A percentile compares a stretch with the other conserved stretches of the same genome.
These are phyloP conservation scores for Polyplosphaeria fusca DNA, from an alignment of 495 filamentous ascomycete species.

Conservation along the genomic window DNA sequence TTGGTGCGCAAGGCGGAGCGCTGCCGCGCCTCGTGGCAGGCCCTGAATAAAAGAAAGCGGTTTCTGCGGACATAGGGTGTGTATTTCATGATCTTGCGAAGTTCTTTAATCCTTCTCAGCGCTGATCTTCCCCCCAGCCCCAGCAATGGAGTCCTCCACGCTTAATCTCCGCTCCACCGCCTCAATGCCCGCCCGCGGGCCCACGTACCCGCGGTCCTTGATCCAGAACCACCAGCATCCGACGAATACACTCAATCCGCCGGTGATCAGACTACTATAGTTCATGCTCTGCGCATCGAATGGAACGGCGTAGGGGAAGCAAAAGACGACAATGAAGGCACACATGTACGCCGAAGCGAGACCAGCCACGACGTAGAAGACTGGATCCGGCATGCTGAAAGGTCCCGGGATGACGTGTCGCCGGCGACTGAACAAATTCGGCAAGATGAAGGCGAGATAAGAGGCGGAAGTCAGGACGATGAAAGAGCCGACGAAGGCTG, in stretches of 20 bases:
- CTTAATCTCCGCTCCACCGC: slow-evolving; percentile 8
- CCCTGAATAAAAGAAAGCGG: too few relatives aligned
- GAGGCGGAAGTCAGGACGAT: slow-evolving; percentile 70
- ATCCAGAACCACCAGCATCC: slow-evolving; percentile 31
- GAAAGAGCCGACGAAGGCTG: slow-evolving; percentile 69
- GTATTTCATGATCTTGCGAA: not conserved
- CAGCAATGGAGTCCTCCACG: slow-evolving; percentile 1
- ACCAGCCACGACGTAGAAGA: slow-evolving; percentile 60
- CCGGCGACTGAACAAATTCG: slow-evolving; percentile 65
- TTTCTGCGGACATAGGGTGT: too few relatives aligned
- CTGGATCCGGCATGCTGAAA: slow-evolving; percentile 62
- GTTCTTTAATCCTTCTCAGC: not conserved
- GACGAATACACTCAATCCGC: slow-evolving; percentile 34
- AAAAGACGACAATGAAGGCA: slow-evolving; percentile 70
- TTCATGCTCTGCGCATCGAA: slow-evolving; percentile 38
- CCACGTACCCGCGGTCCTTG: slow-evolving; percentile 33
- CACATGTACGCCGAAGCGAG: slow-evolving; percentile 62
- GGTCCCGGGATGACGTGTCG: slow-evolving; percentile 61
- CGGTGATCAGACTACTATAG: slow-evolving; percentile 34
- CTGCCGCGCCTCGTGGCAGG: too few relatives aligned
- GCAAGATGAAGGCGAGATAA: slow-evolving; percentile 73
- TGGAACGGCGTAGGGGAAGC: slow-evolving; percentile 53
- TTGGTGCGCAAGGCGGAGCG: too few relatives aligned
- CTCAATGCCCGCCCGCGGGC: slow-evolving; percentile 25
- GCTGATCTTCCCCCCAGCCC: not conserved